These are phyloP conservation scores for Mrakia gelida DNA, from an alignment of 768 basidiomycete genomes.

Conservation along the genomic window DNA sequence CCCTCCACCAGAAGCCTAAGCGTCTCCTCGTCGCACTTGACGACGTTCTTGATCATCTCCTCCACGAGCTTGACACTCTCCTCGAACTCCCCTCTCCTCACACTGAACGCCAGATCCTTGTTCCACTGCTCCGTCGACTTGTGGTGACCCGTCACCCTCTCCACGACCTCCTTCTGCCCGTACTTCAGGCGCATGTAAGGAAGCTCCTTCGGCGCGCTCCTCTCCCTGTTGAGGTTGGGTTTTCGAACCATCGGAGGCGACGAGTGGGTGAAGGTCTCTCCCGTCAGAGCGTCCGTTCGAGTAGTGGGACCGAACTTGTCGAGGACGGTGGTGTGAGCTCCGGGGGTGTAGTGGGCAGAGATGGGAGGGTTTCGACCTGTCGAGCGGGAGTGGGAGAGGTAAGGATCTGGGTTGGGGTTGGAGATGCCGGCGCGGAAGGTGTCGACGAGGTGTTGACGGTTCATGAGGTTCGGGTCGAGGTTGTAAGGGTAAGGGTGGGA, in stretches of 20 bases:
- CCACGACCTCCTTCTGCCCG: background rate
- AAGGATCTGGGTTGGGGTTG: background rate
- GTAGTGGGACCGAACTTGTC: background rate
- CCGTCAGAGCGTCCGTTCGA: background rate
- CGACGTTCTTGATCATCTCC: background rate
- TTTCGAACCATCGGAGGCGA: background rate
- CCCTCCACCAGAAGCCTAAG: background rate
- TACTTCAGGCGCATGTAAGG: background rate
- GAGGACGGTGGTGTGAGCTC: background rate
- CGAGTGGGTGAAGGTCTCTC: background rate
- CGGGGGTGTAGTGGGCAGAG: background rate
- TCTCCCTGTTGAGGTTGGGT: background rate
- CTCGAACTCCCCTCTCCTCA: background rate
- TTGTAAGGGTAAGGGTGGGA: background rate
- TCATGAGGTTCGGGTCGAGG: background rate
- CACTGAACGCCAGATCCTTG: background rate
- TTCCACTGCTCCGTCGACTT: constrained; percentile 2
- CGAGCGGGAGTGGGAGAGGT: background rate
- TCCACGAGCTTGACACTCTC: background rate
- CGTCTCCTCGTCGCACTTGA: background rate
- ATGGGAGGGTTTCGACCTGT: background rate
- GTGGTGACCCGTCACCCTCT: background rate
- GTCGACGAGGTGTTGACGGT: background rate
- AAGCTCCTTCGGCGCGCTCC: background rate
- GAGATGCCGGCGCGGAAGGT: background rate